Conservation (phyloP, 2,329 filamentous ascomycete genomes). For the Penicillium glabrum region DNA sequence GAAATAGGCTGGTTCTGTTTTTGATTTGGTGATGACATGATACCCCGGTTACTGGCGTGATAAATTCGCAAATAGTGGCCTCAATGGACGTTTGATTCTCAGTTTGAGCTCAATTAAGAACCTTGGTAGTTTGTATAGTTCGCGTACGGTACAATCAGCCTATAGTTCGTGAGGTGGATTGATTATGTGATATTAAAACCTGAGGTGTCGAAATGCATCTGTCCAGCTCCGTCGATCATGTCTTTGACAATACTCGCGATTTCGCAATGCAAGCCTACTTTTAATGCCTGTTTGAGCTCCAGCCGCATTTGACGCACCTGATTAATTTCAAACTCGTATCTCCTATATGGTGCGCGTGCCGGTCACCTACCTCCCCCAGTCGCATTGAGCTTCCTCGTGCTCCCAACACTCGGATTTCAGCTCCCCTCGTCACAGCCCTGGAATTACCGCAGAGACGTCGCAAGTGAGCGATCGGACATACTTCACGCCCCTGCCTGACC, state of each 20-base stretch:
- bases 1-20: conserved; percentile 13
- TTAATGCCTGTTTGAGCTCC: conserved; percentile 1
- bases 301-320: not conserved
- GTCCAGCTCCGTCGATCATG: conserved; percentile 15
- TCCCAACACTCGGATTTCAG: not conserved
- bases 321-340: not conserved
- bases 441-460: not conserved
- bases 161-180: not conserved
- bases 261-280: conserved; percentile 5
- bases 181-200: conserved; percentile 20
- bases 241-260: conserved; percentile 4
- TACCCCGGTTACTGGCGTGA: conserved; percentile 27
- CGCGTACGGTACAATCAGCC: not conserved
- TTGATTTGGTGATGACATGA: conserved; percentile 30
- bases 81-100: conserved; percentile 9
- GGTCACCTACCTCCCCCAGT: conserved; percentile 1
- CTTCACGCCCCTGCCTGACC: too few species aligned
- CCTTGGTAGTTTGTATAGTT: not conserved
- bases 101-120: not conserved
- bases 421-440: not conserved
- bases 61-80: conserved; percentile 7
- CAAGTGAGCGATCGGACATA: not conserved
- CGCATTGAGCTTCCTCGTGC: conserved; percentile 11
- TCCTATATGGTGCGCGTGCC: conserved; percentile 4
- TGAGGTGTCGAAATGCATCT: conserved; percentile 17